phyloP scores from a whole-genome alignment of 2,329 filamentous ascomycete genomes.

The Beauveria rudraprayagi region DNA sequence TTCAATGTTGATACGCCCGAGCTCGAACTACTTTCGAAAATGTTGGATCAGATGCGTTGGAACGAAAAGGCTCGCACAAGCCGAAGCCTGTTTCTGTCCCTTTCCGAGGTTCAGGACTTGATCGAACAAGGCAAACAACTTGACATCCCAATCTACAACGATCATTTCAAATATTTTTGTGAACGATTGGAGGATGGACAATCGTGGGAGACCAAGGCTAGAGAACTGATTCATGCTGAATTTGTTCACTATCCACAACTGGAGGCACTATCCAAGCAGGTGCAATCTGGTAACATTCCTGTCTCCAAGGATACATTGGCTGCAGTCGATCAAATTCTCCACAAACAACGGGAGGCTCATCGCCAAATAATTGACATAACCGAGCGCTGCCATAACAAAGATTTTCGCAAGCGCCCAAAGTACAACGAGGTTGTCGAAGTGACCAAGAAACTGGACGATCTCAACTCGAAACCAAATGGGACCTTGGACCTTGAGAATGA shows the following conservation, averaged over 20 bases:
- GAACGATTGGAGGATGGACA: constrained; percentile 71
- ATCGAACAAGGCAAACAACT: constrained; percentile 71
- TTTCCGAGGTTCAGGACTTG: constrained; percentile 71
- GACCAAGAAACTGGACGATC: constrained; percentile 75
- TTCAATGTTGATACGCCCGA: constrained; percentile 92
- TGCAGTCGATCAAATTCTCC: constrained; percentile 81
- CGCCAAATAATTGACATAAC: constrained; percentile 77
- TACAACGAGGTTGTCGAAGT: constrained; percentile 88
- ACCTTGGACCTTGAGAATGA: constrained; percentile 91
- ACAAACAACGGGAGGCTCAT: constrained; percentile 92
- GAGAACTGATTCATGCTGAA: constrained; percentile 87
- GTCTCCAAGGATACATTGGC: constrained; percentile 75
- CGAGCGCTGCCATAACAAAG: constrained; percentile 64
- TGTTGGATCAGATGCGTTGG: constrained; percentile 84
- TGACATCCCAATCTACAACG: constrained; percentile 70
- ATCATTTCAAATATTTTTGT: constrained; percentile 66
- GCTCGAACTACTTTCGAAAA: constrained; percentile 69
- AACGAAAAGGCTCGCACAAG: constrained; percentile 64
- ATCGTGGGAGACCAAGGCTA: constrained; percentile 87
- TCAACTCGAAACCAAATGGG: constrained; percentile 87
- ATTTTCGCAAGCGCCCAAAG: constrained; percentile 72
- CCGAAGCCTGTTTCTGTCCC: constrained; percentile 57
- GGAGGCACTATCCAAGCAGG: constrained; percentile 82
- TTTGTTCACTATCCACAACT: constrained; percentile 89
- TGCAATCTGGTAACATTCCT: constrained; percentile 59